phyloP scores from a whole-genome alignment of 2,329 filamentous ascomycete genomes.

The Dactylellina drechsleri region DNA sequence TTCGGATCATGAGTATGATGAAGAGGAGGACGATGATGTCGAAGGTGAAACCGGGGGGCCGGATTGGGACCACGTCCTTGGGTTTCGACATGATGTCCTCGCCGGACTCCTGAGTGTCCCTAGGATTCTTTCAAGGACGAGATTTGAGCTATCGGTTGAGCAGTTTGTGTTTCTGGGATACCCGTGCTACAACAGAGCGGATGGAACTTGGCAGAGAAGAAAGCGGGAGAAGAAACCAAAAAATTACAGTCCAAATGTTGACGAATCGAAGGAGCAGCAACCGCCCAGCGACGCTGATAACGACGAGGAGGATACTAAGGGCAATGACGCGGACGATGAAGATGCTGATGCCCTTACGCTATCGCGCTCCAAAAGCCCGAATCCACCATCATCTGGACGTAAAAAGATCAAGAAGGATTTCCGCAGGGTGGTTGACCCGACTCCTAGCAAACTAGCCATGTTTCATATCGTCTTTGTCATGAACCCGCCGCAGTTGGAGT shows the following conservation, averaged over 20 bases:
- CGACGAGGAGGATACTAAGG: conserved; percentile 60
- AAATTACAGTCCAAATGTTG: conserved; percentile 3
- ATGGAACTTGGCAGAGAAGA: conserved; percentile 79
- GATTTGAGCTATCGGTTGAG: conserved; percentile 84
- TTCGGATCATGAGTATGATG: conserved; percentile 59
- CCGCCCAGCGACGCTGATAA: conserved; percentile 60
- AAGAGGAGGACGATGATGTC: conserved; percentile 61
- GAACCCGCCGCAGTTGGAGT: conserved; percentile 80
- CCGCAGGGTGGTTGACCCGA: conserved; percentile 73
- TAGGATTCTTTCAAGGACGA: conserved; percentile 79
- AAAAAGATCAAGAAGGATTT: conserved; percentile 70
- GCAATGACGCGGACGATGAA: conserved; percentile 59
- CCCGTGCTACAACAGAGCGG: conserved; percentile 82
- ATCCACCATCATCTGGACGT: conserved; percentile 62
- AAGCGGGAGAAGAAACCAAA: conserved; percentile 63
- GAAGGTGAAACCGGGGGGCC: conserved; percentile 64
- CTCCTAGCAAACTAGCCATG: conserved; percentile 67
- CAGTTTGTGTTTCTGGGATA: conserved; percentile 83
- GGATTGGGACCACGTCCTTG: conserved; percentile 76
- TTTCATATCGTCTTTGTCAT: conserved; percentile 96
- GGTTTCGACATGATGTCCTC: conserved; percentile 78
- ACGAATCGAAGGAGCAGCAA: conserved; percentile 30
- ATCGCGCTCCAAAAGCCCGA: conserved; percentile 61
- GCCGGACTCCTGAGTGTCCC: conserved; percentile 82
- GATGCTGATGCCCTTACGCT: conserved; percentile 57